Evolutionary conservation across 371 early-diverging fungal species (phyloP).

Genomic region (Blakeslea trispora): DNA sequence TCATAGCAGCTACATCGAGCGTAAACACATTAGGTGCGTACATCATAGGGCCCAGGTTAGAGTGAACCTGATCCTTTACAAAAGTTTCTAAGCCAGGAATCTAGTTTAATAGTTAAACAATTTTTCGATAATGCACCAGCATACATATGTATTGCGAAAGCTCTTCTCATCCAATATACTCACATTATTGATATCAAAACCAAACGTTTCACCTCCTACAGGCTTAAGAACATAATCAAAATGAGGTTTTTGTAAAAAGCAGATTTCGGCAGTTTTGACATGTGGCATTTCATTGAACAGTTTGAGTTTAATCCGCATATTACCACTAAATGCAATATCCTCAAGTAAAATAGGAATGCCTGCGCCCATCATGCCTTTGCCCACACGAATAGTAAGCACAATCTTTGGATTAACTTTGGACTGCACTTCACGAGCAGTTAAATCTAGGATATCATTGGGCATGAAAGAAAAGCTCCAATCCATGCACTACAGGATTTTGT

Average conservation of each 20-base stretch:
- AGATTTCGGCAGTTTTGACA: slow-evolving; percentile 81
- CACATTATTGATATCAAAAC: slow-evolving; percentile 75
- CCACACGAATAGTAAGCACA: slow-evolving; percentile 87
- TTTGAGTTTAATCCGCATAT: slow-evolving; percentile 74
- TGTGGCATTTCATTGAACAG: slow-evolving; percentile 83
- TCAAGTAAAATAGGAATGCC: slow-evolving; percentile 90
- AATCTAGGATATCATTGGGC: slow-evolving; percentile 74
- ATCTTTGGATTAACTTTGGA: slow-evolving; percentile 86
- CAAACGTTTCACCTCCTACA: slow-evolving; percentile 81
- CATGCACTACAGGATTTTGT: slow-evolving; percentile 70
- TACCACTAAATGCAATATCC: slow-evolving; percentile 87
- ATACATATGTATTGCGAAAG: too few species aligned
- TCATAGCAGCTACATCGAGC: slow-evolving; percentile 76
- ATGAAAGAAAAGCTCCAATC: slow-evolving; percentile 86
- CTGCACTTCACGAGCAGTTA: slow-evolving; percentile 60
- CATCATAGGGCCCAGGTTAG: slow-evolving; percentile 76
- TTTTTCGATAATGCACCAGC: too few species aligned
- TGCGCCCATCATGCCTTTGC: slow-evolving; percentile 82
- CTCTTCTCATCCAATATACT: too few species aligned
- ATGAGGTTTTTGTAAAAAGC: slow-evolving; percentile 82
- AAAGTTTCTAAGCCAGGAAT: slow-evolving; percentile 78
- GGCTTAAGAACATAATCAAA: slow-evolving; percentile 94
- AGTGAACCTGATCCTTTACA: slow-evolving; percentile 72
- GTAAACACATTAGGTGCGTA: slow-evolving; percentile 82
- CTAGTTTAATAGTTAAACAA: too few species aligned